Evolutionary conservation across 179 eudicot genomes (phyloP).

Genomic region (Silene noctiflora): DNA sequence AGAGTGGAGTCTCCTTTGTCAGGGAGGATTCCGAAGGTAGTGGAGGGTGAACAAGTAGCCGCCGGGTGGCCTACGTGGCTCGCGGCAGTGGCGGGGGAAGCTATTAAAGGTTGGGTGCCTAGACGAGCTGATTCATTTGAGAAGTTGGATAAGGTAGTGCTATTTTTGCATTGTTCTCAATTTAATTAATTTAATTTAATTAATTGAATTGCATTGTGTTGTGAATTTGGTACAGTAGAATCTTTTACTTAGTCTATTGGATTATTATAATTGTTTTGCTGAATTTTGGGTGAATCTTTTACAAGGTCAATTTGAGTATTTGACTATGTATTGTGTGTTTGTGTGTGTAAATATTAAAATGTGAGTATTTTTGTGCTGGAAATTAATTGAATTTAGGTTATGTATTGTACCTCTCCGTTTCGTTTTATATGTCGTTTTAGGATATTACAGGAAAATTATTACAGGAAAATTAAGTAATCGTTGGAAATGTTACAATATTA

Average conservation of each 20-base stretch:
- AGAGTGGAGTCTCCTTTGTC: constrained; percentile 28
- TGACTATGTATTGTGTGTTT: no score
- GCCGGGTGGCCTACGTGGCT: constrained; percentile 99
- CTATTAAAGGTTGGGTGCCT: constrained; percentile 88
- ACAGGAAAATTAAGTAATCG: no score
- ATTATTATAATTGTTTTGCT: neutral
- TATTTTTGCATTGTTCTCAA: neutral
- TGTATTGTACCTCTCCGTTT: no score
- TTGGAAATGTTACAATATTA: no score
- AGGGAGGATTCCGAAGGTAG: constrained; percentile 43
- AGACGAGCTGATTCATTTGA: constrained; percentile 85
- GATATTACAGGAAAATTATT: no score
- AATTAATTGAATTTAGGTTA: no score
- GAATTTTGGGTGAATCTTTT: neutral
- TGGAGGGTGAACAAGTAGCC: constrained; percentile 75
- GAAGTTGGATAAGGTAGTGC: constrained; percentile 69
- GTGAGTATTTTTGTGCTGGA: no score
- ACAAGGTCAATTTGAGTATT: constrained; percentile 1
- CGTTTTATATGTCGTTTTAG: no score
- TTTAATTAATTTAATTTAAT: neutral
- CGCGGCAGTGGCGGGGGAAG: constrained; percentile 85
- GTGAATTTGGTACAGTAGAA: neutral
- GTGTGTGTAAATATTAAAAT: no score
- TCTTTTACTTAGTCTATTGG: neutral
- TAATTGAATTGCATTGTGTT: neutral